Base-by-base conservation (phyloP, 2,329 filamentous ascomycete genomes). In the Pseudopyricularia javanii region DNA sequence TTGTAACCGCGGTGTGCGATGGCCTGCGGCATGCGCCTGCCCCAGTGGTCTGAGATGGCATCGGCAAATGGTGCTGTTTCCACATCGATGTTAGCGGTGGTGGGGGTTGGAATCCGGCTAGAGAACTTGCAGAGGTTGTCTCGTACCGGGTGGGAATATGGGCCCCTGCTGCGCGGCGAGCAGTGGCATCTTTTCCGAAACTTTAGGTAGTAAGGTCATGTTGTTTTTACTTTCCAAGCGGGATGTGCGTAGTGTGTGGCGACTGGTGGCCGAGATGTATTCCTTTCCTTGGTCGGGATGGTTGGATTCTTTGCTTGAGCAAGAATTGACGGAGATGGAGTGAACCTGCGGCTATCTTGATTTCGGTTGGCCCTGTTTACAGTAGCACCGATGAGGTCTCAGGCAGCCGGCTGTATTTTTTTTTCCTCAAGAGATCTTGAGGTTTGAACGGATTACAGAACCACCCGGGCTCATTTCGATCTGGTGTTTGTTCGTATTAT, bases 1-100 rank as follows among this genome's bases (percentile, higher is more conserved):
- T 88, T 91, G 74, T 84, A 89, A 47, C 88, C 88, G 54, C 88
- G 76, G 70, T 91, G 88, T 1, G 85, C 86, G 57, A 93, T 88
- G 53, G 82, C 78, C 64, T 88, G 85, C 1, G 88, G 87, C 50
- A 82, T 66, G 24, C 58, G 62, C 15, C 43, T 11, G 17, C 49
- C 49, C 48, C 40, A 50, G 30, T 28, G 28, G 3, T 48, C 40
- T 43, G 24, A 40, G 17, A 52, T 52, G 26, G 50, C 50, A 22
- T 40, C 33, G 15, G 49, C 53, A 35, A 53, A 53, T 4, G 28
- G n/a, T 32, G 35, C 52, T 33, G 30, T 14, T 30, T 15, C n/a
- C 15, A n/a, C 17, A 15, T n/a, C 34, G 20, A 28, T 28, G 20
- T 40, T 47, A 32, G 24, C n/a, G 11, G 12, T 28, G 45, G 6